A percentile compares a stretch with the other conserved stretches of the same genome.
Evolutionary conservation across 202 grass and related monocot genomes (phyloP).

Genomic region (Schoenoplectus triqueter): DNA sequence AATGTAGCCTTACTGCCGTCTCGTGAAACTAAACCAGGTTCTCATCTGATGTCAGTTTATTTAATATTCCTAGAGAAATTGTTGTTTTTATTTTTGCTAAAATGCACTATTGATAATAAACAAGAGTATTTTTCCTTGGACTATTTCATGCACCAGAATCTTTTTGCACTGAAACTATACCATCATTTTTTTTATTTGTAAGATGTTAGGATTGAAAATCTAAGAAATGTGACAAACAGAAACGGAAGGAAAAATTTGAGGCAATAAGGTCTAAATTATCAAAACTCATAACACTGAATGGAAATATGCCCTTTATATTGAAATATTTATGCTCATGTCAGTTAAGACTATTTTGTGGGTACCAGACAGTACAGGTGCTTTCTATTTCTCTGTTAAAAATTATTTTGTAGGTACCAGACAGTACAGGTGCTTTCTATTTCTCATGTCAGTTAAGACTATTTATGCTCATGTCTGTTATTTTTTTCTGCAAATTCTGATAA

Average conservation of each 20-base stretch:
- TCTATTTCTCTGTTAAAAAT: neutral
- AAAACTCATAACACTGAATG: neutral
- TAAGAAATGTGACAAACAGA: neutral
- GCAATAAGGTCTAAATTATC: neutral
- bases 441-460: neutral
- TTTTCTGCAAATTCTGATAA: neutral
- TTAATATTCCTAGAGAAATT: neutral
- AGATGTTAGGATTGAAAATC: neutral
- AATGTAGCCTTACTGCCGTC: conserved; percentile 76
- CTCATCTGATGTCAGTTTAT: neutral
- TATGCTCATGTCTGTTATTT: neutral
- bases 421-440: neutral
- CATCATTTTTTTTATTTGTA: neutral
- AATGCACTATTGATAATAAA: conserved; percentile 3
- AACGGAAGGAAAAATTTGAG: neutral
- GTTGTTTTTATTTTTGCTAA: neutral
- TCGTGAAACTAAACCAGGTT: conserved; percentile 59
- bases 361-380: neutral
- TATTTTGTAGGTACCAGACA: neutral
- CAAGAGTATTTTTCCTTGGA: neutral
- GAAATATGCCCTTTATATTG: neutral
- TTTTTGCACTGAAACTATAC: neutral
- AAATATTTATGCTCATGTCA: neutral
- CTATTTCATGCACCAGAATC: neutral
- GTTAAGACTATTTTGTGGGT: neutral